Percentiles rank a stretch among this genome's conserved stretches.
phyloP scores from a whole-genome alignment of 2,329 filamentous ascomycete genomes.

The Parascedosporium putredinis region DNA sequence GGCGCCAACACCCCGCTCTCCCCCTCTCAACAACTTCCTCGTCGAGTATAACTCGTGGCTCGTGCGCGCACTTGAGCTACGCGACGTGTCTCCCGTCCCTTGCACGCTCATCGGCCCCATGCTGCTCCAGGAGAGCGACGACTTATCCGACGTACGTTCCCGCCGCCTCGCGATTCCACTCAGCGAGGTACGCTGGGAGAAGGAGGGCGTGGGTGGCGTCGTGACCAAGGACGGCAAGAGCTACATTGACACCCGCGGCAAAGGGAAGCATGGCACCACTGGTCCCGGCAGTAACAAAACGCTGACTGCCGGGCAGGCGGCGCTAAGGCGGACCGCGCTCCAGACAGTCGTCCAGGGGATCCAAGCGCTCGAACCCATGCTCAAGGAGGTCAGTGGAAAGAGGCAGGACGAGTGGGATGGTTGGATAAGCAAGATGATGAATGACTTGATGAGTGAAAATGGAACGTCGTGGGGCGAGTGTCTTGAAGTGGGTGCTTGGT shows the following conservation, averaged over 20 bases:
- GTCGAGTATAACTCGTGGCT: constrained; percentile 79
- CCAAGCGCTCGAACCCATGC: constrained; percentile 70
- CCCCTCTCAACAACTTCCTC: constrained; percentile 71
- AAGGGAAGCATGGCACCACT: constrained; percentile 24
- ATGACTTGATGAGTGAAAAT: constrained; percentile 67
- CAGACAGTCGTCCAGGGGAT: constrained; percentile 74
- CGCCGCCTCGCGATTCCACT: constrained; percentile 79
- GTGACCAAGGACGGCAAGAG: constrained; percentile 50
- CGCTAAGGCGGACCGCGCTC: constrained; percentile 69
- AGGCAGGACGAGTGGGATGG: constrained; percentile 85
- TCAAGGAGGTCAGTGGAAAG: constrained; percentile 76
- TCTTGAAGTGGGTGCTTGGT: constrained; percentile 78
- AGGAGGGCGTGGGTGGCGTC: constrained; percentile 56
- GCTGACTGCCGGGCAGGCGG: constrained; percentile 58
- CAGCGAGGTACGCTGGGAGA: constrained; percentile 78
- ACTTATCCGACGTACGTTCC: constrained; percentile 56
- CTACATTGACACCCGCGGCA: constrained; percentile 45
- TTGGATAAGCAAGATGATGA: constrained; percentile 83
- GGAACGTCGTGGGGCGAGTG: constrained; percentile 78
- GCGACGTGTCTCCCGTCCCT: constrained; percentile 62
- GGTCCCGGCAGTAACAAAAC: constrained; percentile 33
- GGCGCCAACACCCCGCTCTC: constrained; percentile 73
- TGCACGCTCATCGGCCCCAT: constrained; percentile 69
- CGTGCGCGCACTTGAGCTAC: constrained; percentile 60
- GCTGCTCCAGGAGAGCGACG: constrained; percentile 70